These are phyloP conservation scores for Aaosphaeria pasadenensis DNA, from an alignment of 2,329 filamentous ascomycete species.

Conservation along the genomic window DNA sequence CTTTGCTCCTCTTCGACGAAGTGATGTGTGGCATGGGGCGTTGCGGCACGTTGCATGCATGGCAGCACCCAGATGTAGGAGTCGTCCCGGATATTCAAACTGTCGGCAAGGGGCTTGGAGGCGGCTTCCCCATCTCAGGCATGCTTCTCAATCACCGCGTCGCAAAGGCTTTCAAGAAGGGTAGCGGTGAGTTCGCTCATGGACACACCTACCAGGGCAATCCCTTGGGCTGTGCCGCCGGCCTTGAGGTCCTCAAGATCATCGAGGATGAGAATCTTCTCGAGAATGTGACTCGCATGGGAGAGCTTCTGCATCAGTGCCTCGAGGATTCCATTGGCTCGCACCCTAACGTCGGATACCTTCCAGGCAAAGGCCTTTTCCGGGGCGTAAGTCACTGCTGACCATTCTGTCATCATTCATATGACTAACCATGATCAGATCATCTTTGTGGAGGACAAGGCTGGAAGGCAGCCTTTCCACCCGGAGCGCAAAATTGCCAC, in stretches of 20 bases:
- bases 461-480: constrained; percentile 54
- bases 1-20: constrained; percentile 76
- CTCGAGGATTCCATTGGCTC: constrained; percentile 44
- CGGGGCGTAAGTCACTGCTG: constrained; percentile 50
- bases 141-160: constrained; percentile 56
- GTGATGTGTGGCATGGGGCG: constrained; percentile 69
- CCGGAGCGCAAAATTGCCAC: constrained; percentile 44
- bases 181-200: constrained; percentile 52
- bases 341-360: constrained; percentile 56
- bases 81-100: constrained; percentile 64
- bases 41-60: constrained; percentile 59
- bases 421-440: constrained; percentile 36
- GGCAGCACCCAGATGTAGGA: constrained; percentile 51
- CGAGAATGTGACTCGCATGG: constrained; percentile 56
- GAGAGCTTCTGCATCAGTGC: constrained; percentile 45
- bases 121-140: constrained; percentile 60
- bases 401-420: not conserved
- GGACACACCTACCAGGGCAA: constrained; percentile 65
- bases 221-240: constrained; percentile 58
- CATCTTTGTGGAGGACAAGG: constrained; percentile 57
- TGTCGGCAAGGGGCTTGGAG: constrained; percentile 64
- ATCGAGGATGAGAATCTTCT: constrained; percentile 58
- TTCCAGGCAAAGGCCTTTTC: constrained; percentile 60
- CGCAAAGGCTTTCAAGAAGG: constrained; percentile 45
- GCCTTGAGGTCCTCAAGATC: constrained; percentile 60